These are phyloP conservation scores for Aspergillus nanangensis DNA, from an alignment of 495 filamentous ascomycete species.

Conservation along the genomic window DNA sequence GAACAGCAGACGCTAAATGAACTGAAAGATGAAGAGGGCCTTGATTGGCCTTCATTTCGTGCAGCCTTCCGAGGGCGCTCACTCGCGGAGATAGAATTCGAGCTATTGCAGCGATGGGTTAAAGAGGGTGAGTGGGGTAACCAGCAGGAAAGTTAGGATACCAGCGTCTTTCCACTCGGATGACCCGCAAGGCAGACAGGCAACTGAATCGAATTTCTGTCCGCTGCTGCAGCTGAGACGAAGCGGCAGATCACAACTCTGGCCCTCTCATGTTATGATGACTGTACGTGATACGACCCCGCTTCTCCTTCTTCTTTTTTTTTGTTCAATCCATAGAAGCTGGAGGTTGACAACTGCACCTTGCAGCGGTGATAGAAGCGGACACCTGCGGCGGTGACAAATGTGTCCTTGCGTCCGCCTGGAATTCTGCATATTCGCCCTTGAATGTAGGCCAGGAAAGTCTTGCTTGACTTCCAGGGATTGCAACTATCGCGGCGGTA, in stretches of 20 bases:
- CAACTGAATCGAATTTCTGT: slow-evolving; percentile 3
- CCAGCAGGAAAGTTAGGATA: not conserved
- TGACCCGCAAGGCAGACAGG: slow-evolving; percentile 5
- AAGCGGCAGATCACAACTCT: no score
- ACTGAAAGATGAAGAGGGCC: slow-evolving; percentile 23
- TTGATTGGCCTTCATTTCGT: slow-evolving; percentile 31
- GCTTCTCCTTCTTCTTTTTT: no score
- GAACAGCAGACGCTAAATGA: slow-evolving; percentile 26
- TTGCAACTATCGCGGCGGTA: no score
- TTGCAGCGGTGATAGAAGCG: not conserved
- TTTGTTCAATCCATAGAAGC: not conserved
- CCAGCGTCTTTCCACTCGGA: not conserved
- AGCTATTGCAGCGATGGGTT: slow-evolving; percentile 35
- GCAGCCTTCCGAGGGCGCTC: slow-evolving; percentile 25
- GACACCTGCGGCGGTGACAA: not conserved
- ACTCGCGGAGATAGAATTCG: slow-evolving; percentile 32
- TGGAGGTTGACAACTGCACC: not conserved
- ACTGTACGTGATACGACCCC: no score
- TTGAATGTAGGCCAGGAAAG: no score
- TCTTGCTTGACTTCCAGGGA: no score
- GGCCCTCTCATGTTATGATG: no score
- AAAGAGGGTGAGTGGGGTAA: slow-evolving; percentile 10
- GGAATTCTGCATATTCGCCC: no score
- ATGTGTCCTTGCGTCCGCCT: not conserved
- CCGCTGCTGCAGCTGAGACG: not conserved